Evolutionary conservation across 179 eudicot genomes (phyloP).

Genomic region (Silene vulgaris): DNA sequence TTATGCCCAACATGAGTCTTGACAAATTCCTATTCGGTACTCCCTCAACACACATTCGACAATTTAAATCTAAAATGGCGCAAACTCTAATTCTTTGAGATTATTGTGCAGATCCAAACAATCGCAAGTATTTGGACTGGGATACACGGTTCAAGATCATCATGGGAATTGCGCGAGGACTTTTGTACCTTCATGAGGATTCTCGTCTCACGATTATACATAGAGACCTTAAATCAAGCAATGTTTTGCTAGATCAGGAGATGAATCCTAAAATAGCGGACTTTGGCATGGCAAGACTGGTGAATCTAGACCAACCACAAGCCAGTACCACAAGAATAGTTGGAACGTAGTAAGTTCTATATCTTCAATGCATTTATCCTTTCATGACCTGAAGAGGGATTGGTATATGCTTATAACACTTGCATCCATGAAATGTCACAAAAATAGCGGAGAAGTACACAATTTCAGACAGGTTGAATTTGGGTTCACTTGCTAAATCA

Average conservation of each 20-base stretch:
- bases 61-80: background rate
- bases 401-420: background rate
- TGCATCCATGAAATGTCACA: background rate
- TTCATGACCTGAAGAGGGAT: background rate
- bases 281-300: conserved; percentile 23
- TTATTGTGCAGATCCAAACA: conserved; percentile 13
- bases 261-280: conserved; percentile 27
- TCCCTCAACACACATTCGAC: background rate
- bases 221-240: conserved; percentile 22
- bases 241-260: conserved; percentile 20
- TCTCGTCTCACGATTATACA: conserved; percentile 22
- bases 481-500: background rate
- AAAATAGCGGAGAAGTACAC: background rate
- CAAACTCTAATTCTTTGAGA: background rate
- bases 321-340: conserved; percentile 16
- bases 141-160: conserved; percentile 23
- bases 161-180: conserved; percentile 24
- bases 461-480: no score
- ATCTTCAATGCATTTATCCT: background rate
- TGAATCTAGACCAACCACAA: conserved; percentile 15
- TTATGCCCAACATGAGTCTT: conserved; percentile 20
- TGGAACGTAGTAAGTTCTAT: conserved; percentile 23
- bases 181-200: conserved; percentile 25
- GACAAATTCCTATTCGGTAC: conserved; percentile 23
- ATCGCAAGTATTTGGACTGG: conserved; percentile 18